Percentiles rank a stretch among this genome's conserved stretches.
Conservation (phyloP, 208 protist species). For the Phytomonas francai region DNA sequence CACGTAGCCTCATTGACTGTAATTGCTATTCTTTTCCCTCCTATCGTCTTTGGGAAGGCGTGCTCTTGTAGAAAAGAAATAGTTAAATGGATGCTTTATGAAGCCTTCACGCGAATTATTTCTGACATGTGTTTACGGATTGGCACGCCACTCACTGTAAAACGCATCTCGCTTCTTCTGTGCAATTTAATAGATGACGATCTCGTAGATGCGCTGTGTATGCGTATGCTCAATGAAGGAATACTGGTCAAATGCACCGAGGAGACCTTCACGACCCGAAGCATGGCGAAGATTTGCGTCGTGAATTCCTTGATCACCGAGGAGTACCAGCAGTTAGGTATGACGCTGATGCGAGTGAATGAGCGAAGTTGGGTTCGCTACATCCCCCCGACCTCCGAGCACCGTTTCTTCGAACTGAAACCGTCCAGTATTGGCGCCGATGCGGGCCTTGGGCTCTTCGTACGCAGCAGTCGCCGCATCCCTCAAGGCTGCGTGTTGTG, state of each 20-base stretch:
- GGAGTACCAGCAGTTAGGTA: slow-evolving; percentile 78
- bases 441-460: slow-evolving; percentile 71
- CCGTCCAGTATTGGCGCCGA: slow-evolving; percentile 43
- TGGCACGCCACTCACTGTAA: slow-evolving; percentile 46
- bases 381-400: slow-evolving; percentile 56
- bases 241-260: slow-evolving; percentile 38
- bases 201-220: slow-evolving; percentile 43
- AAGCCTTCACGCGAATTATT: slow-evolving; percentile 49
- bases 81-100: slow-evolving; percentile 64
- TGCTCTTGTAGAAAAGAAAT: slow-evolving; percentile 2
- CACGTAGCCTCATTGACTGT: not conserved
- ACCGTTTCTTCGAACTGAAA: slow-evolving; percentile 75
- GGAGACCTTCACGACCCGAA: slow-evolving; percentile 48
- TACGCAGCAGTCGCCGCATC: slow-evolving; percentile 49
- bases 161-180: slow-evolving; percentile 34
- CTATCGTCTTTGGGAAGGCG: not conserved
- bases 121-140: slow-evolving; percentile 57
- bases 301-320: slow-evolving; percentile 55
- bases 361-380: slow-evolving; percentile 36
- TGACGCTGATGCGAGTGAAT: slow-evolving; percentile 49
- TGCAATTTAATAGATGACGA: slow-evolving; percentile 46
- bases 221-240: slow-evolving; percentile 55
- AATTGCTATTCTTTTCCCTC: not conserved
- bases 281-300: slow-evolving; percentile 22
- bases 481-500: slow-evolving; percentile 72